These are phyloP conservation scores for Botrytis squamosa DNA, from an alignment of 2,329 filamentous ascomycete species.

Conservation along the genomic window DNA sequence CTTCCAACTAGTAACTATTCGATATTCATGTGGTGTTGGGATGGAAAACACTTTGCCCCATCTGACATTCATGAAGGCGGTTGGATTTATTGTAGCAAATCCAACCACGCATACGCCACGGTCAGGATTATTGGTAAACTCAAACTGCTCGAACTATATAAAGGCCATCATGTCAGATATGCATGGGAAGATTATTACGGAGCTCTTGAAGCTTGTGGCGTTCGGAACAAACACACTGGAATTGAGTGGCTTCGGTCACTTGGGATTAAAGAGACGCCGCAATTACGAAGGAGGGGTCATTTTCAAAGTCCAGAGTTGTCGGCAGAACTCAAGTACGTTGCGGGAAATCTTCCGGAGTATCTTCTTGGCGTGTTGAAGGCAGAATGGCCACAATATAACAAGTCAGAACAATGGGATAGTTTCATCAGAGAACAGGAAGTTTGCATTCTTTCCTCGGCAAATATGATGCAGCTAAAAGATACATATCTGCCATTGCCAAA, in stretches of 20 bases:
- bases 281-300: not conserved
- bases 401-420: not conserved
- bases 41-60: too few relatives aligned
- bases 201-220: not conserved
- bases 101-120: too few relatives aligned
- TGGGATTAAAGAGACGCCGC: not conserved
- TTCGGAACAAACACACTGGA: not conserved
- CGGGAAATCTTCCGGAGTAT: accelerated
- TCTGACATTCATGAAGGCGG: too few relatives aligned
- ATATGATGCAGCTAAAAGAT: accelerated
- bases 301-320: not conserved
- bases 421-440: accelerated
- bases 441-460: not conserved
- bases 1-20: too few relatives aligned
- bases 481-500: not conserved
- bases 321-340: accelerated
- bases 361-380: not conserved
- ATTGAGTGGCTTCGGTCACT: not conserved
- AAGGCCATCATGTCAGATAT: too few relatives aligned
- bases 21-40: too few relatives aligned
- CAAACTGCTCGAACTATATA: too few relatives aligned
- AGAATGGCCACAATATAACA: not conserved
- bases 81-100: too few relatives aligned
- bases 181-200: not conserved
- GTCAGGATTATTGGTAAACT: too few relatives aligned